A percentile compares a stretch with the other conserved stretches of the same genome.
phyloP scores from a whole-genome alignment of 2,329 filamentous ascomycete genomes.

The Ceratocystiopsis brevicomis region DNA sequence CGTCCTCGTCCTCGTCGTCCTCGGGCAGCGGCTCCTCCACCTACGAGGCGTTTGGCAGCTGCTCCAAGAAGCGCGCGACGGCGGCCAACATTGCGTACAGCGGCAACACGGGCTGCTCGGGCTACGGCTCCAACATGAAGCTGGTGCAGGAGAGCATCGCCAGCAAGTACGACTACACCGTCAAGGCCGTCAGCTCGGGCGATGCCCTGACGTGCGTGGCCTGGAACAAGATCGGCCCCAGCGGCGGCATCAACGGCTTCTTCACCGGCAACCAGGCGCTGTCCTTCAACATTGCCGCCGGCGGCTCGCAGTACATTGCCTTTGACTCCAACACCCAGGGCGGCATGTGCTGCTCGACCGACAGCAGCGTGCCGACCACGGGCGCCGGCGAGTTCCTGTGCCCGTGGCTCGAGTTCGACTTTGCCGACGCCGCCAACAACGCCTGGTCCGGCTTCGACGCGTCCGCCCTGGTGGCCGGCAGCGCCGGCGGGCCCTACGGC shows the following conservation, averaged over 20 bases:
- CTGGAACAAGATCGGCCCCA: slow-evolving; percentile 34
- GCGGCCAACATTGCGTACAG: slow-evolving; percentile 24
- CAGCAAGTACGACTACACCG: slow-evolving; percentile 24
- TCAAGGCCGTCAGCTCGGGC: slow-evolving; percentile 20
- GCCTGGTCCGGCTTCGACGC: slow-evolving; percentile 32
- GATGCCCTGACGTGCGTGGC: slow-evolving; percentile 20
- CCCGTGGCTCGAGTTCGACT: slow-evolving; percentile 33
- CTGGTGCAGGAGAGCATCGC: slow-evolving; percentile 18
- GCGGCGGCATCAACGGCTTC: slow-evolving; percentile 27
- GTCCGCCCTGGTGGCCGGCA: slow-evolving; percentile 27
- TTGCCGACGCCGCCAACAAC: slow-evolving; percentile 25
- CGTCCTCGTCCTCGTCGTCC: slow-evolving; percentile 31
- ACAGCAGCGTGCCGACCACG: slow-evolving; percentile 17
- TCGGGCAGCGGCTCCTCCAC: slow-evolving; percentile 27
- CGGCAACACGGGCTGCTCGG: slow-evolving; percentile 26
- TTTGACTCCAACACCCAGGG: slow-evolving; percentile 29
- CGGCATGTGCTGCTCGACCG: slow-evolving; percentile 24
- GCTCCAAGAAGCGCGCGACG: slow-evolving; percentile 27
- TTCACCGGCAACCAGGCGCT: slow-evolving; percentile 21
- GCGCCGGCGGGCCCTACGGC: slow-evolving; percentile 17
- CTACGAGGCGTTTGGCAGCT: slow-evolving; percentile 17
- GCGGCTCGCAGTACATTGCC: slow-evolving; percentile 22
- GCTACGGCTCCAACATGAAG: slow-evolving; percentile 35
- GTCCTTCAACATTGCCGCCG: slow-evolving; percentile 22
- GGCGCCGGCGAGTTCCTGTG: slow-evolving; percentile 21